Percentiles rank a stretch among this genome's conserved stretches.
These are phyloP conservation scores for Paramecium sonneborni DNA, from an alignment of 73 alveolate genomes.

Conservation along the genomic window DNA sequence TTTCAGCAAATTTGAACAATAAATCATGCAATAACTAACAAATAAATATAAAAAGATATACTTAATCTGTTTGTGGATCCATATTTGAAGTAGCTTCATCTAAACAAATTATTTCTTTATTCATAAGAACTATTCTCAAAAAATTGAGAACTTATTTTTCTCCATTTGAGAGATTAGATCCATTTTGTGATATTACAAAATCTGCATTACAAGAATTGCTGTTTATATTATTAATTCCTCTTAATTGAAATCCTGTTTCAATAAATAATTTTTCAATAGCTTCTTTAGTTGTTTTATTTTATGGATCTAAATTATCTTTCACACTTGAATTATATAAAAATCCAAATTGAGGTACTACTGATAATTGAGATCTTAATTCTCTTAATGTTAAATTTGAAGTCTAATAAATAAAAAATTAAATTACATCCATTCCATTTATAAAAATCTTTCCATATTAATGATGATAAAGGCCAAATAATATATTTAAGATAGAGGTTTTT, in stretches of 20 bases:
- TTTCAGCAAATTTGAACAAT: slow-evolving; percentile 61
- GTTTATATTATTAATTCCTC: not conserved
- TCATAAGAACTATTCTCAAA: slow-evolving; percentile 74
- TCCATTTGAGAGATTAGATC: slow-evolving; percentile 74
- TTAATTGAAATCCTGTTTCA: slow-evolving; percentile 63
- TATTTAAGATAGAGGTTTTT: slow-evolving; percentile 79
- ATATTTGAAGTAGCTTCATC: slow-evolving; percentile 83
- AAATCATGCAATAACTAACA: slow-evolving; percentile 66
- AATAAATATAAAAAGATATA: not conserved
- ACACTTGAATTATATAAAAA: slow-evolving; percentile 74
- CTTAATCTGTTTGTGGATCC: slow-evolving; percentile 80
- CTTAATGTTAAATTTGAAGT: not conserved
- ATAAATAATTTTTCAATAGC: slow-evolving; percentile 60
- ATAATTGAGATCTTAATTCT: slow-evolving; percentile 73
- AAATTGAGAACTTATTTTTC: slow-evolving; percentile 75
- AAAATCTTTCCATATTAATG: slow-evolving; percentile 51
- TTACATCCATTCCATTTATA: slow-evolving; percentile 75
- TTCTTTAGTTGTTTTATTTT: slow-evolving; percentile 70
- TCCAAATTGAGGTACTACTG: slow-evolving; percentile 84
- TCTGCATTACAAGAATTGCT: slow-evolving; percentile 33
- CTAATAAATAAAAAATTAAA: slow-evolving; percentile 55
- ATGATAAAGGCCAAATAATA: slow-evolving; percentile 78
- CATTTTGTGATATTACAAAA: slow-evolving; percentile 67
- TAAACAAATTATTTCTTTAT: slow-evolving; percentile 71
- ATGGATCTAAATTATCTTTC: slow-evolving; percentile 88